phyloP scores from a whole-genome alignment of 1,284 basidiomycete genomes.

The Cutaneotrichosporon cyanovorans region DNA sequence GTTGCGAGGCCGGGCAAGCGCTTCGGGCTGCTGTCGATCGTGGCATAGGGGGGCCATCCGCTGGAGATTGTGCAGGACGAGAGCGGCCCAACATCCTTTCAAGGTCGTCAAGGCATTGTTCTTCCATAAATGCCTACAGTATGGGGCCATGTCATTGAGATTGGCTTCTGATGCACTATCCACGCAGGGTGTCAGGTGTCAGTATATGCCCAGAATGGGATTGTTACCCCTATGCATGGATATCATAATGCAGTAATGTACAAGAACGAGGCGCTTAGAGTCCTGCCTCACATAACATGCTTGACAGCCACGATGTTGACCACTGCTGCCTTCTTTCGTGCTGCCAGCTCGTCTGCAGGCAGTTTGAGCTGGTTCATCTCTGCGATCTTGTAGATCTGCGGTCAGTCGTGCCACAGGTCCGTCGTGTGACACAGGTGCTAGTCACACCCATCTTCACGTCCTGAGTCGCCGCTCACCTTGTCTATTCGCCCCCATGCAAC shows the following conservation, averaged over 20 bases:
- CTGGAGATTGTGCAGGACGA: too few species aligned
- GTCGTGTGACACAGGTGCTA: too few species aligned
- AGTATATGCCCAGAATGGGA: too few species aligned
- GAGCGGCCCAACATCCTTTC: too few species aligned
- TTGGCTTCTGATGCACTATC: too few species aligned
- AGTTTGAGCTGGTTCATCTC: slow-evolving; percentile 46
- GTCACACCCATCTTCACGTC: too few species aligned
- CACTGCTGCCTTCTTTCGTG: slow-evolving; percentile 60
- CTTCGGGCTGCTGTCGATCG: slow-evolving; percentile 40
- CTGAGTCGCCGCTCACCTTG: slow-evolving; percentile 52
- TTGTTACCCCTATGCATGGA: slow-evolving; percentile 1
- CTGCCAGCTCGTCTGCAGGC: slow-evolving; percentile 16
- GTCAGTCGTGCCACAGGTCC: too few species aligned
- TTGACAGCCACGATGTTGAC: slow-evolving; percentile 73
- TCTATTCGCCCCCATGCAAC: slow-evolving; percentile 59
- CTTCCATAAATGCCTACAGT: background rate
- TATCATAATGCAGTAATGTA: slow-evolving; percentile 1
- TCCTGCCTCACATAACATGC: slow-evolving; percentile 49
- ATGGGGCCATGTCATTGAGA: too few species aligned
- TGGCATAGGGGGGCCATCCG: slow-evolving; percentile 13
- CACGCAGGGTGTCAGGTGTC: too few species aligned
- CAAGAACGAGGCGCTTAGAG: too few species aligned
- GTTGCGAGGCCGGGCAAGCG: slow-evolving; percentile 41
- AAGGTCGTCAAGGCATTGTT: background rate
- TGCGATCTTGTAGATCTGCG: slow-evolving; percentile 68